Evolutionary conservation across 2,329 filamentous ascomycete genomes (phyloP).

Genomic region (Aspergillus ochraceoroseus): DNA sequence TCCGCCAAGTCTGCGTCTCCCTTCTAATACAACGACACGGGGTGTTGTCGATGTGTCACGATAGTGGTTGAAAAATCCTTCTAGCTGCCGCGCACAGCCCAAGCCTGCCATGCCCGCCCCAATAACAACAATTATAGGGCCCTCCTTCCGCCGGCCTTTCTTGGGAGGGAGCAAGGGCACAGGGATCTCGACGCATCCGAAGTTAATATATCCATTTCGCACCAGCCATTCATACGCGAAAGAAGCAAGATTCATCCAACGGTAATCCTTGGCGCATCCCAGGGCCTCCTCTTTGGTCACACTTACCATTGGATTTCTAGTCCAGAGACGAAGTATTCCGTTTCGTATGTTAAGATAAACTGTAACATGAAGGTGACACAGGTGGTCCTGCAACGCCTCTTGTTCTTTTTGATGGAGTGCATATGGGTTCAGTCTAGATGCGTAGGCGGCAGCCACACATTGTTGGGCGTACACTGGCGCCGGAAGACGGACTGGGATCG

Average conservation of each 20-base stretch:
- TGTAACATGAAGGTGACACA: slow-evolving; percentile 85
- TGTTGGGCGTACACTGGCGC: slow-evolving; percentile 80
- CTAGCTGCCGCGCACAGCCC: slow-evolving; percentile 84
- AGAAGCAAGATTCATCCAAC: slow-evolving; percentile 84
- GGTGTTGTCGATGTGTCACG: slow-evolving; percentile 61
- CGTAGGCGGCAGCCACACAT: slow-evolving; percentile 82
- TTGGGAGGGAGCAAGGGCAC: slow-evolving; percentile 38
- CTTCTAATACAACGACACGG: slow-evolving; percentile 79
- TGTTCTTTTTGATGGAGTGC: slow-evolving; percentile 82
- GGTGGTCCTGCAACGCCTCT: slow-evolving; percentile 68
- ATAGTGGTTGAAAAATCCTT: slow-evolving; percentile 79
- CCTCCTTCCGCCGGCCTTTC: slow-evolving; percentile 45
- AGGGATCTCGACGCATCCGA: slow-evolving; percentile 77
- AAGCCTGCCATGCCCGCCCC: slow-evolving; percentile 93
- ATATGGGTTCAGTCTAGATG: slow-evolving; percentile 84
- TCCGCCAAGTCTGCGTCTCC: slow-evolving; percentile 78
- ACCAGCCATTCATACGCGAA: slow-evolving; percentile 91
- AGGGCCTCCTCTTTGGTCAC: slow-evolving; percentile 81
- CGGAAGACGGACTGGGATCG: slow-evolving; percentile 71
- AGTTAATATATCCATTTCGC: slow-evolving; percentile 91
- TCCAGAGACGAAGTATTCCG: slow-evolving; percentile 85
- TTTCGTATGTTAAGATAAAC: slow-evolving; percentile 96
- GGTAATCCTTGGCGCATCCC: slow-evolving; percentile 78
- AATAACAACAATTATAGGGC: slow-evolving; percentile 76
- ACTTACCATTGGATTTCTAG: slow-evolving; percentile 73